Base-by-base conservation (phyloP, 2,329 filamentous ascomycete species). In the Penicillium sp. region DNA sequence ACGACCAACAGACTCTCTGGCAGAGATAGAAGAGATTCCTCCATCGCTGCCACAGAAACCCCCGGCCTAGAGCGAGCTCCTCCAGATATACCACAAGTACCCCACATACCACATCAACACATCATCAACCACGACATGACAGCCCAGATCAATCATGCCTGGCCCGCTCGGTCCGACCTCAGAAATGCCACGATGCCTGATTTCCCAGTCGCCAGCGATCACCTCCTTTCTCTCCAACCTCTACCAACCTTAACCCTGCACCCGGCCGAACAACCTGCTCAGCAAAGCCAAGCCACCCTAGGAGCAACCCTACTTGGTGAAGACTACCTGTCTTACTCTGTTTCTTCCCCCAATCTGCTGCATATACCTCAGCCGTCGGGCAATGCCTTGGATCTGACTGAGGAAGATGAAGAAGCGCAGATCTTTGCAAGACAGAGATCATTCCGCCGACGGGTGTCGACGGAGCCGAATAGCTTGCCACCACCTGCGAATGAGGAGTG, bases 401-500 rank as follows among this genome's bases (percentile, higher is more conserved):
- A 65, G 30, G 66, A 71, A 6, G 60, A 66, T 14, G 61, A 70
- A 6, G 52, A 69, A 30, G 52, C 38, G n/a, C 57, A 68, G 35
- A 66, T 62, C 59, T 42, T 69, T 42, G 56, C 61, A 45, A 59
- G 63, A 45, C 69, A 68, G 35, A 52, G 62, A 16, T 66, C 65
- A 22, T 69, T 69, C 46, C 68, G 68, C 25, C 70, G 72, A 19
- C 69, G 74, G 10, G 74, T 71, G 10, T 75, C 72, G 13, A 76
- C 74, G 0, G 74, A 76, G 38, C 74, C 74, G 1, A 71, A 68
- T 7, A 71, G 69, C 49, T 69, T 73, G 30, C 65, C 66, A 22
- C 69, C 71, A 16, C 69, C 72, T 3, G 64, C 65, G 22, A 71
- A 71, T 43, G 73, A 77, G 58, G 74, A 74, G 57, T 76, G 76